Conservation (phyloP, 495 filamentous ascomycete species). For the Podospora australis region DNA sequence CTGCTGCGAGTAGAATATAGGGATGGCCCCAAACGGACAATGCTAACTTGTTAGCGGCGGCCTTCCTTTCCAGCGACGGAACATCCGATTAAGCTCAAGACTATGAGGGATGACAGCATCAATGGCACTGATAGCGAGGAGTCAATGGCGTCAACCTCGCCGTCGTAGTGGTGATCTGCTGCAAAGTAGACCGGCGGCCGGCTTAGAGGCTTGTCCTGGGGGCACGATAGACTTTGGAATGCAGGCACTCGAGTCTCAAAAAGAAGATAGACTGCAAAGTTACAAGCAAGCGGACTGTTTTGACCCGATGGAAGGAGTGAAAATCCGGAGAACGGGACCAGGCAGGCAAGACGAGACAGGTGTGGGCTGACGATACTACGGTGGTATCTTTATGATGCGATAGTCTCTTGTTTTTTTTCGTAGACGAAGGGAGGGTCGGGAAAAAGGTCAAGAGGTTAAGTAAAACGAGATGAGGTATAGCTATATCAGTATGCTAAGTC, state of each 20-base stretch:
- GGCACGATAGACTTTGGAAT: background rate
- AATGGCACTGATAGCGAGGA: too few relatives aligned
- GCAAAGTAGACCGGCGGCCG: background rate
- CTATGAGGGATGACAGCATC: too few relatives aligned
- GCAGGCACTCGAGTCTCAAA: background rate
- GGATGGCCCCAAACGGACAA: too few relatives aligned
- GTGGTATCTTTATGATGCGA: too few relatives aligned
- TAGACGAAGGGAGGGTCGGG: constrained; percentile 10
- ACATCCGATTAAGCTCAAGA: too few relatives aligned
- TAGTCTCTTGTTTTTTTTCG: too few relatives aligned
- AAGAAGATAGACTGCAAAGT: background rate
- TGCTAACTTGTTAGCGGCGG: too few relatives aligned
- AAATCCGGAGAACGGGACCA: constrained; percentile 22
- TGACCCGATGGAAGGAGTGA: constrained; percentile 9
- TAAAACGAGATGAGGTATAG: constrained; percentile 7
- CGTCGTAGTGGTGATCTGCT: too few relatives aligned
- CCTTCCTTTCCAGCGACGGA: too few relatives aligned
- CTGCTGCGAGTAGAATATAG: too few relatives aligned
- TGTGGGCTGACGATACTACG: background rate
- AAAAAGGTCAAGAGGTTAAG: constrained; percentile 15
- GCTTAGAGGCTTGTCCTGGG: too few relatives aligned
- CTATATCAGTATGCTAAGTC: constrained; percentile 22
- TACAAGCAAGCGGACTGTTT: constrained; percentile 1
- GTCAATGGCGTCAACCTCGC: too few relatives aligned
- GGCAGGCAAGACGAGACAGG: constrained; percentile 15